Conservation (phyloP, 2,329 filamentous ascomycete species). For the Penicillium sp. region DNA sequence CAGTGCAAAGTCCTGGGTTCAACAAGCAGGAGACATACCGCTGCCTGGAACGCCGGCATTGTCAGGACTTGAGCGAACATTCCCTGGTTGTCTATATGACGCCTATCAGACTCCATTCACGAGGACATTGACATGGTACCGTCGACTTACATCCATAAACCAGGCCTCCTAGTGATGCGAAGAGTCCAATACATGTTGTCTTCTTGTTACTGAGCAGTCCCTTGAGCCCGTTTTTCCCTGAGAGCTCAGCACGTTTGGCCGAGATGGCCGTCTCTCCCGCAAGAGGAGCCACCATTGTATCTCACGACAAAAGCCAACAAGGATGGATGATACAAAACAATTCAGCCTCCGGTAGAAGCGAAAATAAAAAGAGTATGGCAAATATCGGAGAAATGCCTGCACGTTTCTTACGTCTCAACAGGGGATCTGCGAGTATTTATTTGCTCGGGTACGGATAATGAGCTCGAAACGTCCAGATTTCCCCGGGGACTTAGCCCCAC, state of each 20-base stretch:
- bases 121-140: neutral
- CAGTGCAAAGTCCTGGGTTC: neutral
- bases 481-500: constrained; percentile 6
- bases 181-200: constrained; percentile 55
- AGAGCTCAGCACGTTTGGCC: constrained; percentile 34
- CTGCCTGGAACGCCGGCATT: constrained; percentile 47
- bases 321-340: neutral
- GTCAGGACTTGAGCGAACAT: constrained; percentile 68
- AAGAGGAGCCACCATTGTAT: constrained; percentile 14
- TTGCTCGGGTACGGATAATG: constrained; percentile 5
- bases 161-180: constrained; percentile 52
- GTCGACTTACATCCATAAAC: constrained; percentile 55
- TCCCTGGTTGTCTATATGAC: constrained; percentile 62
- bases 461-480: neutral
- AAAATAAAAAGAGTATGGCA: neutral
- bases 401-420: neutral
- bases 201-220: constrained; percentile 53
- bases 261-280: constrained; percentile 27
- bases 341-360: neutral
- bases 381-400: neutral
- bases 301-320: neutral
- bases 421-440: constrained; percentile 11
- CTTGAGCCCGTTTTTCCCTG: constrained; percentile 44
- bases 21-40: constrained; percentile 40
- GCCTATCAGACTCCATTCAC: neutral